Evolutionary conservation across 2,329 filamentous ascomycete species (phyloP).

Genomic region (Elsinoe ampelina): DNA sequence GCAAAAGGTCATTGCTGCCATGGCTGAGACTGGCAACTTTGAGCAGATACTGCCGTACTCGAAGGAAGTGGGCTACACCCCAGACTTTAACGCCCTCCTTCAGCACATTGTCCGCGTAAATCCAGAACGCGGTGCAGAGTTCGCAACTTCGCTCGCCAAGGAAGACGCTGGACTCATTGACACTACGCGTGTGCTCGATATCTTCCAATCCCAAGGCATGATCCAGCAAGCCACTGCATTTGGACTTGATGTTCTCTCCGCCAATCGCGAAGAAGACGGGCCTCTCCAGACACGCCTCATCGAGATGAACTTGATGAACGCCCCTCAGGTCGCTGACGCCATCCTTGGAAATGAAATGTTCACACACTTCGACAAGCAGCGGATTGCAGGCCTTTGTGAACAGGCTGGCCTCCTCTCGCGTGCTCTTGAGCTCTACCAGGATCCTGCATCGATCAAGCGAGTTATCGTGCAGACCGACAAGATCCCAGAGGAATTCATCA

Average conservation of each 20-base stretch:
- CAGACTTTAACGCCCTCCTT: conserved; percentile 87
- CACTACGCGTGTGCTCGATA: conserved; percentile 87
- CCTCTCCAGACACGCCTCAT: conserved; percentile 87
- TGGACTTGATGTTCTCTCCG: conserved; percentile 86
- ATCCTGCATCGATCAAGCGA: conserved; percentile 81
- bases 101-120: conserved; percentile 88
- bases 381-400: conserved; percentile 85
- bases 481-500: conserved; percentile 83
- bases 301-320: conserved; percentile 96
- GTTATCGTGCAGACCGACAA: conserved; percentile 78
- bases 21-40: conserved; percentile 92
- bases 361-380: conserved; percentile 85
- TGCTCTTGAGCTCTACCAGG: conserved; percentile 89
- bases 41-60: conserved; percentile 94
- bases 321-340: conserved; percentile 93
- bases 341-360: conserved; percentile 99
- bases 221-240: conserved; percentile 97
- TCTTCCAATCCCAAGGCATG: conserved; percentile 97
- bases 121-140: conserved; percentile 88
- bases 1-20: conserved; percentile 88
- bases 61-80: conserved; percentile 73
- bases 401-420: conserved; percentile 64
- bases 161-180: conserved; percentile 83
- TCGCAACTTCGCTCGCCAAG: conserved; percentile 85
- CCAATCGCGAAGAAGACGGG: conserved; percentile 88